phyloP scores from a whole-genome alignment of 2,329 filamentous ascomycete genomes.

The Sporothrix pseudoabietina region DNA sequence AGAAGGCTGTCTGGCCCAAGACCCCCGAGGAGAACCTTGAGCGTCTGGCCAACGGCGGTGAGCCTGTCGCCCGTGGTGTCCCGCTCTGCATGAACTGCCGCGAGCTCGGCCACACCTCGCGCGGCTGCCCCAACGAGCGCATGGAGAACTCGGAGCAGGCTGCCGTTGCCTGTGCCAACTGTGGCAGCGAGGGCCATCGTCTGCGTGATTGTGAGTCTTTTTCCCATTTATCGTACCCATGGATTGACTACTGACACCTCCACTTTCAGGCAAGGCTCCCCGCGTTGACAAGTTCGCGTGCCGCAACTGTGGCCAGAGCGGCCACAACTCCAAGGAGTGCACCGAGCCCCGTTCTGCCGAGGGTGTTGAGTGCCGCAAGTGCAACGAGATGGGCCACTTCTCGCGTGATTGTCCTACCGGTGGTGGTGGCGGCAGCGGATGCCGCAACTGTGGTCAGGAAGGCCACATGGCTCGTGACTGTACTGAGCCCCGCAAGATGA shows the following conservation, averaged over 20 bases:
- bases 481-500: constrained; percentile 50
- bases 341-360: constrained; percentile 63
- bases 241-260: neutral
- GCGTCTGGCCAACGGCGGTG: constrained; percentile 67
- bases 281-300: constrained; percentile 67
- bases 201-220: constrained; percentile 64
- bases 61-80: constrained; percentile 61
- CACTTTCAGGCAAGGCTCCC: constrained; percentile 54
- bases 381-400: constrained; percentile 64
- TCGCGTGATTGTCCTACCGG: constrained; percentile 65
- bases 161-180: constrained; percentile 66
- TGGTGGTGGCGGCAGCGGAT: constrained; percentile 55
- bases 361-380: constrained; percentile 67
- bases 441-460: constrained; percentile 65
- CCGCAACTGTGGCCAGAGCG: constrained; percentile 64
- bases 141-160: constrained; percentile 48
- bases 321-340: constrained; percentile 56
- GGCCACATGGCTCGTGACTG: constrained; percentile 66
- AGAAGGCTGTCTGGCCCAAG: constrained; percentile 63
- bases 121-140: constrained; percentile 62
- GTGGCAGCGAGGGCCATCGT: constrained; percentile 64
- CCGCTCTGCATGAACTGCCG: constrained; percentile 66
- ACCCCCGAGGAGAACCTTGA: constrained; percentile 59
- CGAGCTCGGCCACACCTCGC: constrained; percentile 64
- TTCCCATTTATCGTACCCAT: neutral